Percentiles rank a stretch among this genome's conserved stretches.
These are phyloP conservation scores for Fusarium lyarnte DNA, from an alignment of 2,329 filamentous ascomycete genomes.

Conservation along the genomic window DNA sequence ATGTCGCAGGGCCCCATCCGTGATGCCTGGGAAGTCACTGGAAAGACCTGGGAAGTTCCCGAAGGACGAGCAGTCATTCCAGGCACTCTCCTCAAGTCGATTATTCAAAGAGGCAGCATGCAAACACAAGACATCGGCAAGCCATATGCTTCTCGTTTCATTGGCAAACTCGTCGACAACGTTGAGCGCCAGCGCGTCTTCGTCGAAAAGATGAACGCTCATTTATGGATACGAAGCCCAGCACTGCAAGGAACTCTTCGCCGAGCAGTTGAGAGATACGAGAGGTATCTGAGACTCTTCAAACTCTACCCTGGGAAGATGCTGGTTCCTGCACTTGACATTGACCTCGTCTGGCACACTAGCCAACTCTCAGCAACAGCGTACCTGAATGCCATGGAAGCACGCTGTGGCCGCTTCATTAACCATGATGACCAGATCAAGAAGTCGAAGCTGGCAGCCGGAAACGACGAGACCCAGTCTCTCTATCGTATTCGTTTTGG, in stretches of 20 bases:
- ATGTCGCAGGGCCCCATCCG: conserved; percentile 23
- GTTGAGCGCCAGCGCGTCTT: conserved; percentile 49
- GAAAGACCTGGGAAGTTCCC: background rate
- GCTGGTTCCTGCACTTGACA: conserved; percentile 52
- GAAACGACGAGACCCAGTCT: conserved; percentile 22
- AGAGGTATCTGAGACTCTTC: conserved; percentile 49
- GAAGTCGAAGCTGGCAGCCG: conserved; percentile 7
- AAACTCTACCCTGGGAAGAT: conserved; percentile 48
- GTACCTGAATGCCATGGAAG: conserved; percentile 38
- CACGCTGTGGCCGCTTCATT: conserved; percentile 41
- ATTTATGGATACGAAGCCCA: conserved; percentile 52
- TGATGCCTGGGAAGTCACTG: conserved; percentile 9
- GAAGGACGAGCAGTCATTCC: background rate
- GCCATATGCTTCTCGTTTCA: background rate
- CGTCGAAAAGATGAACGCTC: conserved; percentile 50
- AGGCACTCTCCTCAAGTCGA: background rate
- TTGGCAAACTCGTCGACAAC: conserved; percentile 9
- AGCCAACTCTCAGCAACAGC: conserved; percentile 49
- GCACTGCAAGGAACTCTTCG: conserved; percentile 46
- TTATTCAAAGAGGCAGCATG: conserved; percentile 7
- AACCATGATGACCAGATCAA: conserved; percentile 39
- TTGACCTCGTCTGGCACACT: conserved; percentile 56
- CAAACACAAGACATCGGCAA: background rate
- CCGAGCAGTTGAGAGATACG: conserved; percentile 51
- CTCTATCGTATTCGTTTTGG: conserved; percentile 34